Base-by-base conservation (phyloP, 2,329 filamentous ascomycete genomes). In the Colletotrichum endophyticum region DNA sequence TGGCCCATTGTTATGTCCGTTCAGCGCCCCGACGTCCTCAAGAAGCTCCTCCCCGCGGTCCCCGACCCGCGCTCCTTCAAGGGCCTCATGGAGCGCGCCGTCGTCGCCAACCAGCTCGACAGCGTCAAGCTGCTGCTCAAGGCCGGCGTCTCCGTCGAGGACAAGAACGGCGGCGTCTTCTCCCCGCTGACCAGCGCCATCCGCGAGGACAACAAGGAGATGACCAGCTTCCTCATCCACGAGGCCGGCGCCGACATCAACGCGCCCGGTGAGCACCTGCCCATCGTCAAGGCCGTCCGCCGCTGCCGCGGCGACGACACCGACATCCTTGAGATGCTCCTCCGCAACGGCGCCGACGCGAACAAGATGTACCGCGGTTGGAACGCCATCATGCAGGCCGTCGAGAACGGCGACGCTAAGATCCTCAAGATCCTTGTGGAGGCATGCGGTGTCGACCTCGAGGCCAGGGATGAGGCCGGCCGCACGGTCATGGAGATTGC, bases 1-100 rank as follows among this genome's bases (percentile, higher is more conserved):
- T 95, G 93, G 93, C 93, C 93, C 0, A 87, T 94, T 13, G 92
- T 90, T 82, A 92, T 95, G 90, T 92, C 93, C 0, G 92, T 94
- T 66, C 88, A 87, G 76, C 89, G 91, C 44, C 92, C 93, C 0
- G 82, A 83, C 0, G 89, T 95, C 59, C 88, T 94, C 13, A 88
- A 89, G 79, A 89, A 89, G 68, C 86, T 95, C 2, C 86, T 94
- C 0, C 86, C 88, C 0, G 87, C 89, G 3, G 88, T 94, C 11
- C 83, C 89, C 2, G 90, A 93, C 79, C 90, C 91, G 3, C 89
- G 90, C 16, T 89, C 91, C 6, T 92, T 92, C 85, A 93, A 92
- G 82, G 93, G 93, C 8, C 89, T 94, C 1, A 87, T 94, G 82
- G 93, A 94, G 80, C 91, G 92, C 87, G 92, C 93, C 3, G 93